Conservation (phyloP, 192 early-diverging fungal genomes). For the Diversispora epigaea region DNA sequence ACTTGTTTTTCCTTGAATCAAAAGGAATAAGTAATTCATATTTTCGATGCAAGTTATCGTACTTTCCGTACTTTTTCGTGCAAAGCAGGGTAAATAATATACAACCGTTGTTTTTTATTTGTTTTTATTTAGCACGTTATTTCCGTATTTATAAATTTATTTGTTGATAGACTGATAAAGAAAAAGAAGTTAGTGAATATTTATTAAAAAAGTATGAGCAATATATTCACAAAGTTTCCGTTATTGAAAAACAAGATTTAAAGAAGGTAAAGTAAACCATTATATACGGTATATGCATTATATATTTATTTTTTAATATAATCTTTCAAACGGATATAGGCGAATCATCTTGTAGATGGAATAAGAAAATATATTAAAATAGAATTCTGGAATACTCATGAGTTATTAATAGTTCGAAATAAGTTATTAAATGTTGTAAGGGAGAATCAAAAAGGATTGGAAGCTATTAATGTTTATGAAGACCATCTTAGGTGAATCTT, state of each 20-base stretch:
- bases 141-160: neutral
- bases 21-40: conserved; percentile 70
- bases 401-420: conserved; percentile 75
- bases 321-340: conserved; percentile 44
- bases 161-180: conserved; percentile 57
- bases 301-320: neutral
- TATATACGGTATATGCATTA: neutral
- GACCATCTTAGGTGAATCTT: conserved; percentile 58
- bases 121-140: neutral
- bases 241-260: conserved; percentile 79
- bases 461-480: conserved; percentile 68
- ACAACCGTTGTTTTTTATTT: neutral
- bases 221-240: conserved; percentile 59
- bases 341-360: conserved; percentile 85
- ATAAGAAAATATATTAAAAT: conserved; percentile 74
- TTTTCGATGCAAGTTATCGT: conserved; percentile 85
- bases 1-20: conserved; percentile 86
- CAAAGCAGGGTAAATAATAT: conserved; percentile 64
- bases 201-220: conserved; percentile 69
- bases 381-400: conserved; percentile 78
- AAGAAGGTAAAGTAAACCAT: conserved; percentile 55
- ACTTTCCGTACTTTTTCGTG: conserved; percentile 90
- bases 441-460: conserved; percentile 62
- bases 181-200: conserved; percentile 85
- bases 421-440: conserved; percentile 66